These are phyloP conservation scores for Ilyonectria destructans DNA, from an alignment of 2,329 filamentous ascomycete genomes.

Conservation along the genomic window DNA sequence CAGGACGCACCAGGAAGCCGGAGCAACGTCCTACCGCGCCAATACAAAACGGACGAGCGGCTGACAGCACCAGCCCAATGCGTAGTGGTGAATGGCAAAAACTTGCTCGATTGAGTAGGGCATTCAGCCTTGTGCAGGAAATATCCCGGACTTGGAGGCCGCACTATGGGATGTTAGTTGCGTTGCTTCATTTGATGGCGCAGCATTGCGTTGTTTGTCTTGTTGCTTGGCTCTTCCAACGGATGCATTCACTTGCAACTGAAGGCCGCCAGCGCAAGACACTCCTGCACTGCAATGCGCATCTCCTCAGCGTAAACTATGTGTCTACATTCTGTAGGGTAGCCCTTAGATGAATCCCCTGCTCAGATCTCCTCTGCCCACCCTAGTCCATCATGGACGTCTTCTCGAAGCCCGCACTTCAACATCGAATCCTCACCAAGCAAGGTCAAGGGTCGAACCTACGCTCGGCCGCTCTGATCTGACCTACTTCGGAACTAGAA, in stretches of 20 bases:
- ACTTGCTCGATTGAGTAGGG: background rate
- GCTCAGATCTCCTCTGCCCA: background rate
- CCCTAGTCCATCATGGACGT: too few species aligned
- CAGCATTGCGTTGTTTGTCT: too few species aligned
- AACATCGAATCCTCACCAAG: background rate
- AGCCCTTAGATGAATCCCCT: background rate
- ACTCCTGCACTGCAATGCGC: too few species aligned
- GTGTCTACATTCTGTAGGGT: background rate
- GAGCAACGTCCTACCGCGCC: constrained; percentile 21
- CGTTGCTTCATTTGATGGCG: too few species aligned
- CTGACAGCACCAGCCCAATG: background rate
- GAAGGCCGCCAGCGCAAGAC: too few species aligned
- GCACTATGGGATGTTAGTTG: too few species aligned
- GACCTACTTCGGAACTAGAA: background rate
- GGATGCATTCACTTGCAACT: too few species aligned
- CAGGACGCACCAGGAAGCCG: background rate
- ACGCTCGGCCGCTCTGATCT: too few species aligned
- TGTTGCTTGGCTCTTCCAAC: too few species aligned
- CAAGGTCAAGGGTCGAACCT: background rate
- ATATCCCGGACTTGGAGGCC: background rate
- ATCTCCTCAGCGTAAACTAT: too few species aligned
- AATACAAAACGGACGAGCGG: background rate
- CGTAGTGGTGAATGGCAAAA: background rate
- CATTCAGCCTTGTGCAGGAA: background rate
- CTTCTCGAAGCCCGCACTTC: background rate